phyloP scores from a whole-genome alignment of 257 asterid species.

The Solanum arcanum region DNA sequence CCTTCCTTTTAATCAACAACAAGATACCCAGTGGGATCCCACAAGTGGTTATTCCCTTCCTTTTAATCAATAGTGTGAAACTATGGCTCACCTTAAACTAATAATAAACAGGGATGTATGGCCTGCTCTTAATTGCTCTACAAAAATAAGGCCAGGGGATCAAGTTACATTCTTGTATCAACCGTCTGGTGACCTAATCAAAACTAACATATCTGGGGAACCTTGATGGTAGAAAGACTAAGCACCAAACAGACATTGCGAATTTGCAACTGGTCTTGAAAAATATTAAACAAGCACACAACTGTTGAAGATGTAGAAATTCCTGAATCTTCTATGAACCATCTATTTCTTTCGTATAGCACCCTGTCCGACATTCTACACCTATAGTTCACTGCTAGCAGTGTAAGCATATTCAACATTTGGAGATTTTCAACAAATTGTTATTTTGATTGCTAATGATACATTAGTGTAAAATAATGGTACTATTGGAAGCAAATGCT shows the following conservation, averaged over 20 bases:
- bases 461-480: not conserved
- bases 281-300: not conserved
- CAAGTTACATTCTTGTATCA: not conserved
- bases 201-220: not conserved
- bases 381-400: not conserved
- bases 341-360: not conserved
- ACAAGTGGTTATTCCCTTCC: not conserved
- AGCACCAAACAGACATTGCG: not conserved
- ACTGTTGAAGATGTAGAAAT: not conserved
- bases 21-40: not conserved
- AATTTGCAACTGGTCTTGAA: not conserved
- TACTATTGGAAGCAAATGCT: not conserved
- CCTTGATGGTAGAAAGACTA: not conserved
- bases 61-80: not conserved
- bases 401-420: not conserved
- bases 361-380: not conserved
- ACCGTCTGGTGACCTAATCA: not conserved
- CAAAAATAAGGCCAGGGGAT: not conserved
- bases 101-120: not conserved
- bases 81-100: not conserved
- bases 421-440: not conserved
- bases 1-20: not conserved
- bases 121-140: not conserved
- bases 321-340: not conserved
- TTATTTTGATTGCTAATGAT: not conserved